These are phyloP conservation scores for Saccharomycopsis sp. DNA, from an alignment of 805 yeast species.

Conservation along the genomic window DNA sequence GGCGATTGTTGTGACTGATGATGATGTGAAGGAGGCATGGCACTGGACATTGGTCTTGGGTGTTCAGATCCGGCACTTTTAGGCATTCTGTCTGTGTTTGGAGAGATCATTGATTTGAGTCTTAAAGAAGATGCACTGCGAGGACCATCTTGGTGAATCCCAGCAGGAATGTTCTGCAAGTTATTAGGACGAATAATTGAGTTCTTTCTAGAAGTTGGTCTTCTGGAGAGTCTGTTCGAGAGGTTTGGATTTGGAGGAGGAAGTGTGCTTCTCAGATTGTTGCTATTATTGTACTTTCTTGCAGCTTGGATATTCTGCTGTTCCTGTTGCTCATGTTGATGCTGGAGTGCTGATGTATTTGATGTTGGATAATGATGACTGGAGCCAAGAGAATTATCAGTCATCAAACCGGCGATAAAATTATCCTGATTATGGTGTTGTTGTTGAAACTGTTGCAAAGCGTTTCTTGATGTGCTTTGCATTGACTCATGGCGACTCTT, in stretches of 20 bases:
- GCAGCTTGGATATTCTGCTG: neutral
- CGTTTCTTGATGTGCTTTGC: neutral
- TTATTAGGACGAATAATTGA: neutral
- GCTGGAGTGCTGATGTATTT: neutral
- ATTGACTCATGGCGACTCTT: neutral
- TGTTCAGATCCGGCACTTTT: neutral
- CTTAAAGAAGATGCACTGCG: neutral
- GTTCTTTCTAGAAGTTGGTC: neutral
- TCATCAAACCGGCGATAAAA: neutral
- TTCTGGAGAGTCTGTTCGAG: neutral
- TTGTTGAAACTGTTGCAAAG: neutral
- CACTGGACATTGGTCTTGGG: neutral
- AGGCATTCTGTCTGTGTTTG: neutral
- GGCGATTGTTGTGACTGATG: neutral
- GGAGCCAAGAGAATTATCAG: neutral
- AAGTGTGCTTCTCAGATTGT: neutral
- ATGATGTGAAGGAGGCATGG: neutral
- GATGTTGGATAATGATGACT: neutral
- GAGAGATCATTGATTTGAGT: neutral
- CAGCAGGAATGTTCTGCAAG: neutral
- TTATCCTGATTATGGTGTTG: neutral
- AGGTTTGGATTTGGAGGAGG: constrained; percentile 1
- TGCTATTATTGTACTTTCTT: neutral
- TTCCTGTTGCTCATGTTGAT: neutral
- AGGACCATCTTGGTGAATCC: neutral